Evolutionary conservation across 2,329 filamentous ascomycete species (phyloP), one percentile per base, ranked within the genome.

Genomic region (Cladophialophora exuberans): DNA sequence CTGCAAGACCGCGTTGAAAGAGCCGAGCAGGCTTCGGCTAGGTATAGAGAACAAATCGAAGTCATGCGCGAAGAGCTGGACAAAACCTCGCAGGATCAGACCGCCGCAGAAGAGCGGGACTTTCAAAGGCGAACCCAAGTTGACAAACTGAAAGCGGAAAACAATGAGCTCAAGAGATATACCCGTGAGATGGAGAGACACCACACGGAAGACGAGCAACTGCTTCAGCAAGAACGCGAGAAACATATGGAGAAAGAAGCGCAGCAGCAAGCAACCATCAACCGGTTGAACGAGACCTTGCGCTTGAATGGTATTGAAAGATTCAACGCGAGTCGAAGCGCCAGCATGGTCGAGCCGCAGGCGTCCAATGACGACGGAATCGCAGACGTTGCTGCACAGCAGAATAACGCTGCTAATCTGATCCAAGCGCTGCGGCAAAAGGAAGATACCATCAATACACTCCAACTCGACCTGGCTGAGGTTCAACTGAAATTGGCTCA

Each of bases 401-500:
- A 57, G 22, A 39, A 35, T 9, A 7, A n/a, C 9, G 25, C 39
- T 28, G 41, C 55, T 23, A 60, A 59, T 26, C 22, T 60, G n/a
- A 18, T 55, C 22, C 53, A 93, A 72, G 79, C 96, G 48, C 82
- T 97, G 46, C 81, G 95, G 64, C 92, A 97, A 71, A 99, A 97
- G 72, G 94, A 99, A 74, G 94, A 95, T 74, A 79, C 97, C 56
- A 97, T 99, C 65, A 93, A 97, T 71, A 90, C 88, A 9, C 79
- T 99, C 59, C 84, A 93, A 53, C 82, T 97, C 22, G 94, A 99
- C 71, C 82, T 99, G 44, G 93, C 94, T 38, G 94, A 97, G 72
- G 87, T 90, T 18, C 92, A 97, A 72, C 95, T 97, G 74, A 97
- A 96, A 73, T 80, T 97, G 22, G 88, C 96, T 23, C 93, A 97